Conservation (phyloP, 345 rosid genomes). For the Corymbia maculata region DNA sequence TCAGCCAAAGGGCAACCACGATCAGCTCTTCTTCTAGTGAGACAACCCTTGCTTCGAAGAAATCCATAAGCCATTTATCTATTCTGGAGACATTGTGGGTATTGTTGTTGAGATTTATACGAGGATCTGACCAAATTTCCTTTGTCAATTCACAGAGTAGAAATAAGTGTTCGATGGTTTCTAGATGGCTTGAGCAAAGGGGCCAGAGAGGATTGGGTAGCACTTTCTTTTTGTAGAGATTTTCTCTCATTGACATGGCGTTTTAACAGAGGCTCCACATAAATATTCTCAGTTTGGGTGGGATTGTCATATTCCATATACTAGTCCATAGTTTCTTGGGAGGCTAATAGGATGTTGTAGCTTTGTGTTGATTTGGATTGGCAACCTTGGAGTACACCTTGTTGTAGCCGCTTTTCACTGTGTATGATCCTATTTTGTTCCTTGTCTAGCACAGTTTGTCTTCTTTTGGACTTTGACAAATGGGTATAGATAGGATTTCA, state of each 20-base stretch:
- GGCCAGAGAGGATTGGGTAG: not conserved
- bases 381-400: not conserved
- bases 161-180: rapidly evolving
- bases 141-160: not conserved
- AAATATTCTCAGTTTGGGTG: not conserved
- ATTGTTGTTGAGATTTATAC: too few relatives aligned
- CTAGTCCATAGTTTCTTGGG: not conserved
- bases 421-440: not conserved
- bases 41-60: not conserved
- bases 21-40: not conserved
- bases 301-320: too few relatives aligned
- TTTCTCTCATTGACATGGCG: not conserved
- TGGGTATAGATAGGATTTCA: not conserved
- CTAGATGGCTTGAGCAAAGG: not conserved
- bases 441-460: not conserved
- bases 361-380: not conserved
- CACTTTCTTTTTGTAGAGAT: not conserved
- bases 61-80: not conserved
- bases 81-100: not conserved
- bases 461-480: not conserved
- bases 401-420: not conserved
- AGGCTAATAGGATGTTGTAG: not conserved
- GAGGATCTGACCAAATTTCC: not conserved
- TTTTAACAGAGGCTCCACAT: not conserved
- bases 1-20: not conserved